Conservation (phyloP, 169 alveolate species). For the Plasmodium falciparum region DNA sequence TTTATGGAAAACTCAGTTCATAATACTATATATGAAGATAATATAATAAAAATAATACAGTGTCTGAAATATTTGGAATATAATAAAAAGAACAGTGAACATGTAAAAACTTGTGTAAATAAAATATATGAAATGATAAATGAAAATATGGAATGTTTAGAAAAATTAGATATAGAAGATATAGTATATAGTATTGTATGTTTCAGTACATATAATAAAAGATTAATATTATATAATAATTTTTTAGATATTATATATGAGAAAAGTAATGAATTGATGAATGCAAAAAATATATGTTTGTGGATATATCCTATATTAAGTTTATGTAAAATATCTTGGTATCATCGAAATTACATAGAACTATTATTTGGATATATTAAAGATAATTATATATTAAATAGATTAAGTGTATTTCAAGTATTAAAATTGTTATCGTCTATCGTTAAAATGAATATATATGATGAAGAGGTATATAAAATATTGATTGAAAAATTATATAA, state of each 20-base stretch:
- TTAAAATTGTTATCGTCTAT: conserved; percentile 42
- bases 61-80: conserved; percentile 37
- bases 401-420: conserved; percentile 38
- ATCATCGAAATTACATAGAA: conserved; percentile 27
- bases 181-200: conserved; percentile 40
- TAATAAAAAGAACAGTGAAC: conserved; percentile 8
- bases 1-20: too few species aligned
- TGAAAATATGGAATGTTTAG: conserved; percentile 7
- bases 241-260: conserved; percentile 50
- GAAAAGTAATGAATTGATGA: conserved; percentile 21
- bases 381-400: conserved; percentile 36
- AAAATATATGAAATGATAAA: conserved; percentile 27
- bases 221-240: conserved; percentile 45
- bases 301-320: conserved; percentile 46
- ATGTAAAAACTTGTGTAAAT: conserved; percentile 49
- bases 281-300: conserved; percentile 60
- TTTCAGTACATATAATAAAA: conserved; percentile 43
- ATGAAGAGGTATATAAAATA: conserved; percentile 41
- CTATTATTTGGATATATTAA: conserved; percentile 15
- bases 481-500: conserved; percentile 31
- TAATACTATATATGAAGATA: neutral
- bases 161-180: conserved; percentile 28
- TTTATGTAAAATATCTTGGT: conserved; percentile 62
- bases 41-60: neutral
- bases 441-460: conserved; percentile 67